Evolutionary conservation across 805 yeast species (phyloP).

Genomic region (Debaryomyces maramus): DNA sequence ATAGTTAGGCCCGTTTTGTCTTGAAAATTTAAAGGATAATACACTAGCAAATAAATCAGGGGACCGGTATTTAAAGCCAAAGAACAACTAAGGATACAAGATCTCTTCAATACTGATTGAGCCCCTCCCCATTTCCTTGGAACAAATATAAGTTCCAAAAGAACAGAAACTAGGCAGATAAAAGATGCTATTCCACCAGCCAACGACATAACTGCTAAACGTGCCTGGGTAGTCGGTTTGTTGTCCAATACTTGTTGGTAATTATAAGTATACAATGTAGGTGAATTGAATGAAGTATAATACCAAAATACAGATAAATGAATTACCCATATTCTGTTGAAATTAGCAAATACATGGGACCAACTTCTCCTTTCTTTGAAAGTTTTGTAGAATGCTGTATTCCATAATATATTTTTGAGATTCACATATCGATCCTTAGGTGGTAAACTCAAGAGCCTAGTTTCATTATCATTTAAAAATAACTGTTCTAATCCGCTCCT

Average conservation of each 20-base stretch:
- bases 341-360: constrained; percentile 71
- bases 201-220: constrained; percentile 58
- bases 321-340: constrained; percentile 77
- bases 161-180: constrained; percentile 54
- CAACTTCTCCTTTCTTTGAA: constrained; percentile 74
- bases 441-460: constrained; percentile 52
- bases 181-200: constrained; percentile 66
- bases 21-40: constrained; percentile 32
- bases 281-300: constrained; percentile 67
- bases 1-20: constrained; percentile 41
- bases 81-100: constrained; percentile 41
- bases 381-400: constrained; percentile 67
- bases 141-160: constrained; percentile 60
- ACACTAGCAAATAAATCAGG: constrained; percentile 50
- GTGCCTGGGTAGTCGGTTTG: constrained; percentile 58
- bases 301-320: constrained; percentile 78
- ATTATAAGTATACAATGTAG: constrained; percentile 61
- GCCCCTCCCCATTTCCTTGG: constrained; percentile 78
- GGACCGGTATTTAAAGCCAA: constrained; percentile 53
- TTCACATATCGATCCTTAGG: constrained; percentile 55
- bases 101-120: constrained; percentile 52
- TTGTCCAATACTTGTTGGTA: constrained; percentile 56
- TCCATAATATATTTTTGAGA: constrained; percentile 64
- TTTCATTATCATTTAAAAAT: constrained; percentile 42
- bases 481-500: constrained; percentile 64